These are phyloP conservation scores for Circinella umbellata DNA, from an alignment of 371 early-diverging fungal species.

Conservation along the genomic window DNA sequence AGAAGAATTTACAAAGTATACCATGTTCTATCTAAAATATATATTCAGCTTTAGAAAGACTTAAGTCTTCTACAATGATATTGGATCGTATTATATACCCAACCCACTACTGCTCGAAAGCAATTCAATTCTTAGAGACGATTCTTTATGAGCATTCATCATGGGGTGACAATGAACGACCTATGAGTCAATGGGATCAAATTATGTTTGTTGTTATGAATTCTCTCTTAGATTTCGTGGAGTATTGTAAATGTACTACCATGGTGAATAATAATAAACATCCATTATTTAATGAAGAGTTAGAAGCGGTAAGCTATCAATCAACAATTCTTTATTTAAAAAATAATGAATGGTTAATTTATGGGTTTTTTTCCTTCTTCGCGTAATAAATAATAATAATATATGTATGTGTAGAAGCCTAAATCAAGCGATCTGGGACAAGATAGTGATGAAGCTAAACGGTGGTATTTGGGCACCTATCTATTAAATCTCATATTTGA, in stretches of 20 bases:
- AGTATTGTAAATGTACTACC: slow-evolving; percentile 1
- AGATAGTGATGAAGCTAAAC: slow-evolving; percentile 5
- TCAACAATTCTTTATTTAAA: too few relatives aligned
- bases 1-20: too few relatives aligned
- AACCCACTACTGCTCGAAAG: neutral
- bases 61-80: neutral
- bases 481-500: slow-evolving; percentile 13
- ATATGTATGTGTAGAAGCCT: neutral
- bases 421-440: slow-evolving; percentile 12
- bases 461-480: slow-evolving; percentile 17
- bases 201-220: slow-evolving; percentile 12
- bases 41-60: neutral
- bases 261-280: slow-evolving; percentile 7
- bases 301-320: neutral
- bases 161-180: slow-evolving; percentile 10
- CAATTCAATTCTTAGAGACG: slow-evolving; percentile 8
- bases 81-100: slow-evolving; percentile 12
- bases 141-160: slow-evolving; percentile 10
- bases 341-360: too few relatives aligned
- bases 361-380: too few relatives aligned
- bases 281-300: neutral
- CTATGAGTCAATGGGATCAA: slow-evolving; percentile 17
- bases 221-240: slow-evolving; percentile 17
- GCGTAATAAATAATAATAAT: too few relatives aligned
- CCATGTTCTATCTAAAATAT: neutral